A percentile compares a stretch with the other conserved stretches of the same genome.
These are phyloP conservation scores for Penicillium cosmopolitanum DNA, from an alignment of 495 filamentous ascomycete genomes.

Conservation along the genomic window DNA sequence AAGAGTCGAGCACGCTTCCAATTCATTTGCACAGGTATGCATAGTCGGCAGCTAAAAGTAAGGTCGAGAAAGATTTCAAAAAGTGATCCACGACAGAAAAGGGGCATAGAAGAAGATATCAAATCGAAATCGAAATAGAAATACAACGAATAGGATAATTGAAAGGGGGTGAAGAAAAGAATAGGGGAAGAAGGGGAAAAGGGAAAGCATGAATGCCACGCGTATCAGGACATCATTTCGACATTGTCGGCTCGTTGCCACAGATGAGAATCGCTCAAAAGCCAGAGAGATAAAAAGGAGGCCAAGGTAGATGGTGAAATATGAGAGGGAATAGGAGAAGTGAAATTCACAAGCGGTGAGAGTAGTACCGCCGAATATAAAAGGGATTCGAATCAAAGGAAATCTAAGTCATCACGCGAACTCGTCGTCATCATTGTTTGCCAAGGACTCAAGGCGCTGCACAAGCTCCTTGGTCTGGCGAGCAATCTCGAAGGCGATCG, in stretches of 20 bases:
- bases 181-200: constrained; percentile 11
- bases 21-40: constrained; percentile 19
- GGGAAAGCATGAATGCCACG: constrained; percentile 33
- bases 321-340: constrained; percentile 5
- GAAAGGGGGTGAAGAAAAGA: not conserved
- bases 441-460: constrained; percentile 43
- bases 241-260: constrained; percentile 48
- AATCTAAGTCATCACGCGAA: constrained; percentile 37
- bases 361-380: not conserved
- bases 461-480: constrained; percentile 78
- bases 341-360: not conserved
- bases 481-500: constrained; percentile 86
- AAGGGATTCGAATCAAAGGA: constrained; percentile 12
- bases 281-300: constrained; percentile 25
- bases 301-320: constrained; percentile 10
- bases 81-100: constrained; percentile 1
- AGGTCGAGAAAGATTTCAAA: constrained; percentile 13
- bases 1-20: constrained; percentile 1
- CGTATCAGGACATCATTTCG: constrained; percentile 44
- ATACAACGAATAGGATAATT: constrained; percentile 16
- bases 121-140: constrained; percentile 3
- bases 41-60: constrained; percentile 6
- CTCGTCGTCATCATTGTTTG: constrained; percentile 45
- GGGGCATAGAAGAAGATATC: constrained; percentile 8
- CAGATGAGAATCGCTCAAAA: constrained; percentile 45